Evolutionary conservation across 1,284 basidiomycete species (phyloP).

Genomic region (Vanrija humicola): DNA sequence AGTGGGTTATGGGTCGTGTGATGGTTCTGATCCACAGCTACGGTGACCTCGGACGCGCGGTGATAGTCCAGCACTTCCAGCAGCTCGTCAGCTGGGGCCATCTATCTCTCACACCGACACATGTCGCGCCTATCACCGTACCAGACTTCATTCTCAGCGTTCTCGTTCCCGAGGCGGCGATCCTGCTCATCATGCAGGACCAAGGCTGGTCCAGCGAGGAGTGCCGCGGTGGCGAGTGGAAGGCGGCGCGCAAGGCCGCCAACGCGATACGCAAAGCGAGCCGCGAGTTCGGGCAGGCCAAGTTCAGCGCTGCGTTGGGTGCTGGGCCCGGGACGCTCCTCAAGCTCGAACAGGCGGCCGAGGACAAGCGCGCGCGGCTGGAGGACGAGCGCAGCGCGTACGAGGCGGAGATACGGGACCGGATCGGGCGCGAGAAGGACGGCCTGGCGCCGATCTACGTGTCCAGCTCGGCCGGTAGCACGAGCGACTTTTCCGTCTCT

Average conservation of each 20-base stretch:
- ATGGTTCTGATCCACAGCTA: conserved; percentile 29
- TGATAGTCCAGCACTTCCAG: conserved; percentile 33
- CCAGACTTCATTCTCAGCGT: conserved; percentile 37
- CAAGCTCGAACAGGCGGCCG: background rate
- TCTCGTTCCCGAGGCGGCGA: conserved; percentile 40
- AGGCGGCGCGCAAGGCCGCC: conserved; percentile 13
- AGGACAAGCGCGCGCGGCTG: background rate
- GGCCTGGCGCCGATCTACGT: background rate
- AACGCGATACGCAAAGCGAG: conserved; percentile 24
- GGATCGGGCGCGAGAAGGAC: background rate
- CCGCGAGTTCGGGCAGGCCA: conserved; percentile 29
- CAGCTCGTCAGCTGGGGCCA: conserved; percentile 26
- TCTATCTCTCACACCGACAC: conserved; percentile 10
- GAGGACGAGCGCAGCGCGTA: background rate
- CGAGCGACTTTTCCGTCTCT: background rate
- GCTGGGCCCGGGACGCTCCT: conserved; percentile 2
- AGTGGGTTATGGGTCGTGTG: conserved; percentile 28
- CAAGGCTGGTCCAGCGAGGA: conserved; percentile 7
- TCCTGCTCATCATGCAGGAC: conserved; percentile 40
- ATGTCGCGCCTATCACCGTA: conserved; percentile 23
- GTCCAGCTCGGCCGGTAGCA: background rate
- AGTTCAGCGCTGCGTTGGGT: conserved; percentile 20
- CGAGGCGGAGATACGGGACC: background rate
- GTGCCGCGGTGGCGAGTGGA: conserved; percentile 10
- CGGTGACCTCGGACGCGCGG: conserved; percentile 33